These are phyloP conservation scores for Dryas drummondii DNA, from an alignment of 306 rosid genomes.

Conservation along the genomic window DNA sequence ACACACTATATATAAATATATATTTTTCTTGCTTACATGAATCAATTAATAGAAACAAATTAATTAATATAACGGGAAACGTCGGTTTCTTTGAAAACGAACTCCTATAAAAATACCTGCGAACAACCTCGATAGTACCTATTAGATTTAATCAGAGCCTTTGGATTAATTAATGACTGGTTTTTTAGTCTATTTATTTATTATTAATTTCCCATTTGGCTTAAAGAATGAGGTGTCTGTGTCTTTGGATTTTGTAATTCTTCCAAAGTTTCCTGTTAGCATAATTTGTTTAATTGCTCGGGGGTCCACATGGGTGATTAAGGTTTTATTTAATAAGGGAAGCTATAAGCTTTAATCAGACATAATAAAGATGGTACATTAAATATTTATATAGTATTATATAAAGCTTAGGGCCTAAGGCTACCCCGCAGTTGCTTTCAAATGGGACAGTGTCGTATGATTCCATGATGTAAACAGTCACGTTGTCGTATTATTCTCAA, in stretches of 20 bases:
- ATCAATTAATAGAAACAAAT: background rate
- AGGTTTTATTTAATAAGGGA: background rate
- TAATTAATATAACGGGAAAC: background rate
- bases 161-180: background rate
- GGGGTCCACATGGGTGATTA: slow-evolving; percentile 15
- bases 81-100: slow-evolving; percentile 38
- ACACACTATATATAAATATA: background rate
- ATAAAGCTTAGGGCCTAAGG: background rate
- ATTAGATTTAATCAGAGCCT: background rate
- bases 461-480: too few relatives aligned
- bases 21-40: slow-evolving; percentile 4
- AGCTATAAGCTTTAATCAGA: slow-evolving; percentile 13
- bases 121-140: slow-evolving; percentile 30
- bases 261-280: slow-evolving; percentile 4
- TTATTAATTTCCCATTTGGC: background rate
- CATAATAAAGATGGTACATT: slow-evolving; percentile 4
- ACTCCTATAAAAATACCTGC: slow-evolving; percentile 37
- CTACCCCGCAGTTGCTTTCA: background rate
- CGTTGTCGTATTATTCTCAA: too few relatives aligned
- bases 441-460: too few relatives aligned
- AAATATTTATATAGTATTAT: background rate
- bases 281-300: background rate
- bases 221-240: slow-evolving; percentile 11
- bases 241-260: slow-evolving; percentile 27
- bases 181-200: background rate